Evolutionary conservation across 352 stramenopile genomes (phyloP).

Genomic region (Thalassiosira sp.): DNA sequence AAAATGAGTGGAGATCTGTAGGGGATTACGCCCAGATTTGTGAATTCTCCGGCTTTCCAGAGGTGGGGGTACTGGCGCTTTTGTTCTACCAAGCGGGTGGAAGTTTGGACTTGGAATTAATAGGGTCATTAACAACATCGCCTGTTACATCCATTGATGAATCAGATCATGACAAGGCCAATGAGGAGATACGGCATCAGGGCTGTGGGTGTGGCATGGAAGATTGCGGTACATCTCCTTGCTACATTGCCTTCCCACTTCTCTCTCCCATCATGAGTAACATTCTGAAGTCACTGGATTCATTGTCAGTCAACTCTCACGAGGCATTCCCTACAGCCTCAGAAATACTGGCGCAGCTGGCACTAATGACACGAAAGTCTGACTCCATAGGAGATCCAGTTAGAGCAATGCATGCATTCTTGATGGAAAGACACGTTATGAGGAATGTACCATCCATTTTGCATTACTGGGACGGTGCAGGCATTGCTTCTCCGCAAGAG

Average conservation of each 20-base stretch:
- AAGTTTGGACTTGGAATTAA: conserved; percentile 4
- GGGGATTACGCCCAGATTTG: conserved; percentile 68
- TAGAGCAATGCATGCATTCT: conserved; percentile 23
- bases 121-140: conserved; percentile 2
- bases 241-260: conserved; percentile 37
- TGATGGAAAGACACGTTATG: conserved; percentile 7
- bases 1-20: conserved; percentile 27
- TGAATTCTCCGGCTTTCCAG: conserved; percentile 64
- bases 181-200: neutral
- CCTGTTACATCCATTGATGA: neutral
- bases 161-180: neutral
- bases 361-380: conserved; percentile 19
- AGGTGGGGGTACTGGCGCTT: conserved; percentile 51
- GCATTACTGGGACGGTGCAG: conserved; percentile 32
- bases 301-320: neutral
- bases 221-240: conserved; percentile 38
- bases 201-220: conserved; percentile 51
- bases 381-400: conserved; percentile 3
- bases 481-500: neutral
- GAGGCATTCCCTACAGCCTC: conserved; percentile 3
- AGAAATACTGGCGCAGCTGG: conserved; percentile 35
- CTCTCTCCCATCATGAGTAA: conserved; percentile 13
- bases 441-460: conserved; percentile 28
- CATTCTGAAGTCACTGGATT: conserved; percentile 26
- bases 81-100: conserved; percentile 37